A percentile compares a stretch with the other conserved stretches of the same genome.
Evolutionary conservation across 805 yeast genomes (phyloP).

Genomic region (Jamesozyma gamospora): DNA sequence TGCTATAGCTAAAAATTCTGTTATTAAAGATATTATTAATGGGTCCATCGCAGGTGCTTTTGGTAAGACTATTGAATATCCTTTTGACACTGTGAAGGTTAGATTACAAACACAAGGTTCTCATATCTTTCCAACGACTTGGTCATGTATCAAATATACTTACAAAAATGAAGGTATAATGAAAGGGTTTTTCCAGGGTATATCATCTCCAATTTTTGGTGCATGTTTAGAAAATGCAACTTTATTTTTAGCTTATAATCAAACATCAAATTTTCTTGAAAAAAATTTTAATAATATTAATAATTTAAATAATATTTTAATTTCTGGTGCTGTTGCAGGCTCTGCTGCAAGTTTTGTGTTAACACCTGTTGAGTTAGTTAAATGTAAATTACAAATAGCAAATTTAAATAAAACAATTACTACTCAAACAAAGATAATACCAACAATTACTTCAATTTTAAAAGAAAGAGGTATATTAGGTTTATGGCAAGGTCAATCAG

Average conservation of each 20-base stretch:
- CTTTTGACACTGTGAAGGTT: slow-evolving; percentile 88
- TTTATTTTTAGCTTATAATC: slow-evolving; percentile 56
- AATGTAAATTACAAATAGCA: slow-evolving; percentile 75
- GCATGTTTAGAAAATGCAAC: slow-evolving; percentile 87
- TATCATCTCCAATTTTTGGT: slow-evolving; percentile 74
- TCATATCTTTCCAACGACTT: slow-evolving; percentile 45
- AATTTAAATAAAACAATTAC: slow-evolving; percentile 20
- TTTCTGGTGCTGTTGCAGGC: slow-evolving; percentile 77
- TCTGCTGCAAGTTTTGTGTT: slow-evolving; percentile 69
- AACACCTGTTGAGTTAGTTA: slow-evolving; percentile 84
- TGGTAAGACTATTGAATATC: slow-evolving; percentile 81
- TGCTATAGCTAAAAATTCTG: slow-evolving; percentile 6
- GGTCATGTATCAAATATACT: slow-evolving; percentile 56
- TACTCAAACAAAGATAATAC: slow-evolving; percentile 22
- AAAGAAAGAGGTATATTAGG: slow-evolving; percentile 53
- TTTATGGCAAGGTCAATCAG: slow-evolving; percentile 78
- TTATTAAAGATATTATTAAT: slow-evolving; percentile 29
- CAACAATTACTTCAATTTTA: slow-evolving; percentile 36
- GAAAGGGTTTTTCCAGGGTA: slow-evolving; percentile 65
- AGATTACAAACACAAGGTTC: slow-evolving; percentile 71
- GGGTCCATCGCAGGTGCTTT: slow-evolving; percentile 57
- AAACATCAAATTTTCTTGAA: slow-evolving; percentile 34
- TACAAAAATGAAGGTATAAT: slow-evolving; percentile 56
- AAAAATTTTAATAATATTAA: slow-evolving; percentile 18
- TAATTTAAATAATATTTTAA: slow-evolving; percentile 37